These are phyloP conservation scores for Hypoxylon fragiforme DNA, from an alignment of 495 filamentous ascomycete genomes.

Conservation along the genomic window DNA sequence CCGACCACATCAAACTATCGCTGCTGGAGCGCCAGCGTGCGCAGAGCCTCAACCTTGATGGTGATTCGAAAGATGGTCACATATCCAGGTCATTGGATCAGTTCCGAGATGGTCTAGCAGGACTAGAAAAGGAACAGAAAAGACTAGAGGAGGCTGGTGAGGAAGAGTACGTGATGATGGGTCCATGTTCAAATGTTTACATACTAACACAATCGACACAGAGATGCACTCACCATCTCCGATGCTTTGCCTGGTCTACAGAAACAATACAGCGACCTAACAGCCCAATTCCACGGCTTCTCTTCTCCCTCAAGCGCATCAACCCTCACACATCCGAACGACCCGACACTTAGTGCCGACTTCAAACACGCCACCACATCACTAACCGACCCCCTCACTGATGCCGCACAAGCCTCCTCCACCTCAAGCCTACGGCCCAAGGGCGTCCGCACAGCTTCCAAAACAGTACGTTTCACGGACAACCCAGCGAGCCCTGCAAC, in stretches of 20 bases:
- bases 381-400: constrained; percentile 42
- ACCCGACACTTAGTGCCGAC: constrained; percentile 65
- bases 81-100: constrained; percentile 88
- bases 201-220: constrained; percentile 32
- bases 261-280: constrained; percentile 62
- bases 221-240: constrained; percentile 49
- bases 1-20: constrained; percentile 78
- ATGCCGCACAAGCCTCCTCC: constrained; percentile 56
- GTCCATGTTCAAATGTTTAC: background rate
- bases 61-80: constrained; percentile 84
- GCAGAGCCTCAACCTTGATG: constrained; percentile 74
- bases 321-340: constrained; percentile 64
- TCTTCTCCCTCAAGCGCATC: constrained; percentile 51
- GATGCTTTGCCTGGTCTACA: constrained; percentile 56
- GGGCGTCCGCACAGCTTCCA: constrained; percentile 46
- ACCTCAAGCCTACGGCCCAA: constrained; percentile 32
- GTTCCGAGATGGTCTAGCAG: constrained; percentile 78
- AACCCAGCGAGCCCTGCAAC: constrained; percentile 46
- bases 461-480: constrained; percentile 92
- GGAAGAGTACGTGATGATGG: constrained; percentile 42
- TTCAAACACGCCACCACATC: constrained; percentile 66
- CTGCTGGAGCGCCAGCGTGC: constrained; percentile 88
- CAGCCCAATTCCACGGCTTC: constrained; percentile 63
- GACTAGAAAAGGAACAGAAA: constrained; percentile 67
- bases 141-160: constrained; percentile 66